A percentile compares a stretch with the other conserved stretches of the same genome.
Evolutionary conservation across 805 yeast species (phyloP).

Genomic region (Zygosaccharomyces bailii): DNA sequence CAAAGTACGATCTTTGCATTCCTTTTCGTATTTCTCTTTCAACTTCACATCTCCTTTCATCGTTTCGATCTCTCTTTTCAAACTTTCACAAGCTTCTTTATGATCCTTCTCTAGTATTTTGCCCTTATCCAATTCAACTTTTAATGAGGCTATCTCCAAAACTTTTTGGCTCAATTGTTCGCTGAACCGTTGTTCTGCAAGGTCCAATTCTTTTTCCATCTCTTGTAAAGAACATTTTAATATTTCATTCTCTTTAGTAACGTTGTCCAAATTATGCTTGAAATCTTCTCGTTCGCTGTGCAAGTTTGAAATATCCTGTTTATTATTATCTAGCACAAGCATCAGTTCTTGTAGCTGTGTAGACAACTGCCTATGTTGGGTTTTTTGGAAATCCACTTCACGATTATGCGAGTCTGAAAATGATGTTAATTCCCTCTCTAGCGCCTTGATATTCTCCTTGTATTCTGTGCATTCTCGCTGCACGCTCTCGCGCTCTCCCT

Average conservation of each 20-base stretch:
- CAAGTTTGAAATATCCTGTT: constrained; percentile 29
- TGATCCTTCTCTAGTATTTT: constrained; percentile 18
- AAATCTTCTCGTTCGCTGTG: constrained; percentile 41
- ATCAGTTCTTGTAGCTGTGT: constrained; percentile 40
- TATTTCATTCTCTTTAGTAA: constrained; percentile 11
- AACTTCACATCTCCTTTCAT: constrained; percentile 24
- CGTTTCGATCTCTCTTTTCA: constrained; percentile 26
- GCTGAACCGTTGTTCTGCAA: constrained; percentile 12
- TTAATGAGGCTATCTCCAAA: constrained; percentile 31
- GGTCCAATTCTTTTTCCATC: constrained; percentile 37
- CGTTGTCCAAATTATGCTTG: constrained; percentile 25
- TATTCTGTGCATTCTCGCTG: constrained; percentile 53
- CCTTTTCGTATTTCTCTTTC: constrained; percentile 45
- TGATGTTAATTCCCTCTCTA: constrained; percentile 40
- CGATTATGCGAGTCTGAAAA: constrained; percentile 38
- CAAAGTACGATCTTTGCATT: constrained; percentile 65
- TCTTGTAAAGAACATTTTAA: constrained; percentile 36
- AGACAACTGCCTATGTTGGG: constrained; percentile 21
- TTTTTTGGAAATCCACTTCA: constrained; percentile 28
- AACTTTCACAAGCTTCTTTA: constrained; percentile 18
- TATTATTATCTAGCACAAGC: constrained; percentile 36
- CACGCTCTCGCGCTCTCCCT: constrained; percentile 48
- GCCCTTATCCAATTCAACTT: constrained; percentile 26
- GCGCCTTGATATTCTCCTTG: constrained; percentile 39
- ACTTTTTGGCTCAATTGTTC: constrained; percentile 25